Conservation (phyloP, 2,329 filamentous ascomycete genomes). For the Colletotrichum sp. region DNA sequence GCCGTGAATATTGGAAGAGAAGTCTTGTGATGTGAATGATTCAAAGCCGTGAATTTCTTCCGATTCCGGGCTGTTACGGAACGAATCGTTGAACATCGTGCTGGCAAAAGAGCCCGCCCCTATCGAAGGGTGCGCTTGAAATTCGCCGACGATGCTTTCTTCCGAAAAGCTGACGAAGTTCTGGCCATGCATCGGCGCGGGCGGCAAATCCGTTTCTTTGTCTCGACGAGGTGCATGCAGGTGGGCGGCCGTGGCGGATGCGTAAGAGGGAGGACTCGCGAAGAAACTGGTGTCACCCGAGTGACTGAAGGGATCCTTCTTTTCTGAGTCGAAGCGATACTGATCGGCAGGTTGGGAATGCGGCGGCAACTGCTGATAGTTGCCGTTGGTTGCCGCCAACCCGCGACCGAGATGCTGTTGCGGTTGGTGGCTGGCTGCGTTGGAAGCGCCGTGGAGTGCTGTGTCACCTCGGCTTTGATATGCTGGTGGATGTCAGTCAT, state of each 20-base stretch:
- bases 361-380: background rate
- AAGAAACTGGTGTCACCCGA: background rate
- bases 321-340: background rate
- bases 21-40: background rate
- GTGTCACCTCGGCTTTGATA: slow-evolving; percentile 7
- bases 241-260: background rate
- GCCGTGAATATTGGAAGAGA: background rate
- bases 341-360: background rate
- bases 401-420: background rate
- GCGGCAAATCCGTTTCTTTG: background rate
- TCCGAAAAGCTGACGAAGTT: background rate
- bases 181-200: background rate
- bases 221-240: background rate
- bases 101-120: background rate
- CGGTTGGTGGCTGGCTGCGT: background rate
- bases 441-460: background rate
- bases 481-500: background rate
- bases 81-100: background rate
- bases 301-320: background rate
- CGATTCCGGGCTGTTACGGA: background rate
- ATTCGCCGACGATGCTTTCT: background rate
- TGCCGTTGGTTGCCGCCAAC: background rate
- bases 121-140: background rate
- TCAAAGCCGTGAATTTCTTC: background rate
- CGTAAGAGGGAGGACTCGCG: slow-evolving; percentile 2